These are phyloP conservation scores for Hamamelis virginiana DNA, from an alignment of 164 flowering plant species.

Conservation along the genomic window DNA sequence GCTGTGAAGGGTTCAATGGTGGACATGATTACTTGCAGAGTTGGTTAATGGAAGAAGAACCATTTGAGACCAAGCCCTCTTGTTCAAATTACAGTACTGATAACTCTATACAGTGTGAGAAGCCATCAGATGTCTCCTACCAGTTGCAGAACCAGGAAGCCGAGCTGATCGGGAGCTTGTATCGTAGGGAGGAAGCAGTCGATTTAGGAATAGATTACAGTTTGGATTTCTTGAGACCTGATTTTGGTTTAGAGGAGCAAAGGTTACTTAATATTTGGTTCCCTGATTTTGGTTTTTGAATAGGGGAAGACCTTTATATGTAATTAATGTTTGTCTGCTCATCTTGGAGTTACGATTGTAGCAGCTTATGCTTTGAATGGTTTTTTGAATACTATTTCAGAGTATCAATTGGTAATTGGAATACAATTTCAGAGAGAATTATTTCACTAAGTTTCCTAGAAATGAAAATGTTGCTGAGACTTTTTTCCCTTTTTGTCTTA, in stretches of 20 bases:
- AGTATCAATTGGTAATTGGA: too few species aligned
- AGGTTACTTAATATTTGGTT: constrained; percentile 9
- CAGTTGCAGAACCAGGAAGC: not conserved
- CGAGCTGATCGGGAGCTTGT: not conserved
- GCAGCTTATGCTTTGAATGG: too few species aligned
- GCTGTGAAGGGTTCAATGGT: not conserved
- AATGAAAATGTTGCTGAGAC: too few species aligned
- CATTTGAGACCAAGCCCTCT: not conserved
- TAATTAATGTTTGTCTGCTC: too few species aligned
- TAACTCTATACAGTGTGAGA: not conserved
- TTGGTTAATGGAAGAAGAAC: not conserved
- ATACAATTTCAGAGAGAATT: too few species aligned
- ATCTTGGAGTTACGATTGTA: too few species aligned
- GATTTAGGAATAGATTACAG: not conserved
- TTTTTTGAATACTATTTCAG: too few species aligned
- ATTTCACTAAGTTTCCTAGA: too few species aligned
- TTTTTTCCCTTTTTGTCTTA: too few species aligned
- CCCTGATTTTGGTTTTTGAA: constrained; percentile 4
- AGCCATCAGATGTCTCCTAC: not conserved
- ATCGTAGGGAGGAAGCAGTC: constrained; percentile 5
- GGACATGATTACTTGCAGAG: not conserved
- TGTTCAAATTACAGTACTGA: too few species aligned
- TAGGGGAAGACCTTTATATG: not conserved
- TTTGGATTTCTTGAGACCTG: constrained; percentile 6
- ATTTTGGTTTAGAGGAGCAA: constrained; percentile 16